Evolutionary conservation across 345 rosid species (phyloP), one percentile per base, ranked within the genome.

Genomic region (Sapria himalayana): DNA sequence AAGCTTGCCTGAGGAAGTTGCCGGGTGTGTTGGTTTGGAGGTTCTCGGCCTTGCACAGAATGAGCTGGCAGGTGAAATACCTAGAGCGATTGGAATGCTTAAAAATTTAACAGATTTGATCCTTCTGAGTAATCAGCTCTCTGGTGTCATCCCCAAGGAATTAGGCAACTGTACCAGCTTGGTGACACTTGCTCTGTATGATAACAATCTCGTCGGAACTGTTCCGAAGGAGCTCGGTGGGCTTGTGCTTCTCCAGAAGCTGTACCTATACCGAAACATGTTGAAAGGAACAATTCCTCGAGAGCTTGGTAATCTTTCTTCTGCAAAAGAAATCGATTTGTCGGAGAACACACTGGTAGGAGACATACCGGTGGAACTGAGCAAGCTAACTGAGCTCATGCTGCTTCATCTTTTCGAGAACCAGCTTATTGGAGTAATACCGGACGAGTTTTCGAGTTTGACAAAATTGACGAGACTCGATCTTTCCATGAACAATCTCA

Each of bases 11-110:
- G 22, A 73, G 2, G 78, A 67, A 66, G 65, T 81, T 13, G 86
- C 81, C 21, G 66, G 57, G 29, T 85, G 96, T 50, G 51, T 52
- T 62, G 67, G 58, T 50, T 59, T 85, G 64, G 52, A 46, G 51
- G 48, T 62, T 64, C 76, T 85, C 34, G 94, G 96, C 57, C 84
- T 85, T 32, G 96, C 94, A 7, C 96, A 85, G 50, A 85, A 81
- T 42, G 48, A 52, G 48, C 33, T 85, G 32, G 52, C 61, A 1
- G 84, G 84, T 8, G 69, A 65, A 25, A 41, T 85, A 49, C 92
- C 96, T 0, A 65, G 35, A 61, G 84, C 75, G 55, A 61, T 81
- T 31, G 96, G 96, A 35, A 63, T 46, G 77, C 72, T 85, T 2
- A 56, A 52, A 59, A 43, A 42, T 29, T 63, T 85, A 61, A 61